Evolutionary conservation across 805 yeast genomes (phyloP).

Genomic region (Wickerhamiella hasegawae): DNA sequence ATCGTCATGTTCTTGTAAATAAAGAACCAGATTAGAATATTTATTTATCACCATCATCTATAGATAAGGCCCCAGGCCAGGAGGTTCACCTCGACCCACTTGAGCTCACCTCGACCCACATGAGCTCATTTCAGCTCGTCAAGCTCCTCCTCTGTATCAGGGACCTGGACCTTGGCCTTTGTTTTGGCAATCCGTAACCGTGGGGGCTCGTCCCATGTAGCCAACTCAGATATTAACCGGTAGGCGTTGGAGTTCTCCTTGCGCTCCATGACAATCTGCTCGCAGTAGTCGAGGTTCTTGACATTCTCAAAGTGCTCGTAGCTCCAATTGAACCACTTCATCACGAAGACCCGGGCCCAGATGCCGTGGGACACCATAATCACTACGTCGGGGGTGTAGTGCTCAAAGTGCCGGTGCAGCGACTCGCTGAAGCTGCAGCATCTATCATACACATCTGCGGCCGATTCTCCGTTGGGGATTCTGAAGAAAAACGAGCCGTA

Average conservation of each 20-base stretch:
- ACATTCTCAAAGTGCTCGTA: conserved; percentile 78
- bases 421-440: conserved; percentile 84
- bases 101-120: too few relatives aligned
- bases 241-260: conserved; percentile 32
- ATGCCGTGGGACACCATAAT: conserved; percentile 87
- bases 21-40: too few relatives aligned
- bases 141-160: not conserved
- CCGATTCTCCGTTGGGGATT: conserved; percentile 88
- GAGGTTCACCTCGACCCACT: too few relatives aligned
- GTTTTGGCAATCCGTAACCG: not conserved
- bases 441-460: conserved; percentile 89
- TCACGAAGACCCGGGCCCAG: conserved; percentile 81
- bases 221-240: conserved; percentile 40
- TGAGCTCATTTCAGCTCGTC: conserved; percentile 1
- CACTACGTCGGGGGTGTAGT: conserved; percentile 54
- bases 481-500: conserved; percentile 83
- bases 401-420: conserved; percentile 59
- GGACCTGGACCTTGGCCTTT: not conserved
- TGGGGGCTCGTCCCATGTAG: conserved; percentile 45
- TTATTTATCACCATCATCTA: too few relatives aligned
- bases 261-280: conserved; percentile 62
- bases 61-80: too few relatives aligned
- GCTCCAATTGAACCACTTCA: conserved; percentile 92
- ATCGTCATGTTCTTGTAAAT: too few relatives aligned
- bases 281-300: conserved; percentile 73